These are phyloP conservation scores for Trichoderma erinaceum DNA, from an alignment of 495 filamentous ascomycete genomes.

Conservation along the genomic window DNA sequence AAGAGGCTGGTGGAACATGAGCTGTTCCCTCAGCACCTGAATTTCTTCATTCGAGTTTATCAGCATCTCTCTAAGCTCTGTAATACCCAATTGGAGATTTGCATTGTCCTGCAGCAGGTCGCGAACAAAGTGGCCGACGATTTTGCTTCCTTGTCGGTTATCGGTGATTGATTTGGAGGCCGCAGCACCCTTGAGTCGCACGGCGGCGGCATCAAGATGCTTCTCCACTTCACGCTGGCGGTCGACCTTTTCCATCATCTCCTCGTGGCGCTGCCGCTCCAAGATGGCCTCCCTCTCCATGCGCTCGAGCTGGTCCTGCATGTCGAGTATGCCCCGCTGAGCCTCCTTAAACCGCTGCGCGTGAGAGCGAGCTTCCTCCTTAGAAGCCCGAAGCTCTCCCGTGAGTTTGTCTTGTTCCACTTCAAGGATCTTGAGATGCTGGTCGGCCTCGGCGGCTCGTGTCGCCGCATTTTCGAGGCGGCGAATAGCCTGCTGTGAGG, in stretches of 20 bases:
- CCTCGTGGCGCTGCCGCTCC: constrained; percentile 75
- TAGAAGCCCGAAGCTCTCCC: constrained; percentile 53
- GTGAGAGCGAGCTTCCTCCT: constrained; percentile 67
- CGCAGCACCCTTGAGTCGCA: constrained; percentile 71
- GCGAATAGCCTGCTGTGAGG: constrained; percentile 67
- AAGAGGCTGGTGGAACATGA: constrained; percentile 71
- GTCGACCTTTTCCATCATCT: constrained; percentile 75
- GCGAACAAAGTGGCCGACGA: constrained; percentile 89
- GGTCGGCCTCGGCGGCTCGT: constrained; percentile 69
- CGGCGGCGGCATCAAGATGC: constrained; percentile 69
- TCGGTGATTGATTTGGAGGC: constrained; percentile 55
- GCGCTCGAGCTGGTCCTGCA: constrained; percentile 81
- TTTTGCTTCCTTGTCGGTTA: constrained; percentile 46
- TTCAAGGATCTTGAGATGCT: constrained; percentile 70
- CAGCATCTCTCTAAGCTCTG: constrained; percentile 86
- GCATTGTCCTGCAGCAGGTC: constrained; percentile 95
- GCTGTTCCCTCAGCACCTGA: constrained; percentile 73
- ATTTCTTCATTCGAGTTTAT: constrained; percentile 92
- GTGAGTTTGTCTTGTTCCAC: constrained; percentile 70
- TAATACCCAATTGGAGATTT: constrained; percentile 81
- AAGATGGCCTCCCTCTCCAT: constrained; percentile 81
- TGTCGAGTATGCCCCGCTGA: constrained; percentile 61
- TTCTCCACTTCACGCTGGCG: constrained; percentile 64
- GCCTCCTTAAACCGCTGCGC: constrained; percentile 77
- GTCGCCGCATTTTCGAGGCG: constrained; percentile 65